phyloP scores from a whole-genome alignment of 306 rosid species.

The Nissolia schottii region DNA sequence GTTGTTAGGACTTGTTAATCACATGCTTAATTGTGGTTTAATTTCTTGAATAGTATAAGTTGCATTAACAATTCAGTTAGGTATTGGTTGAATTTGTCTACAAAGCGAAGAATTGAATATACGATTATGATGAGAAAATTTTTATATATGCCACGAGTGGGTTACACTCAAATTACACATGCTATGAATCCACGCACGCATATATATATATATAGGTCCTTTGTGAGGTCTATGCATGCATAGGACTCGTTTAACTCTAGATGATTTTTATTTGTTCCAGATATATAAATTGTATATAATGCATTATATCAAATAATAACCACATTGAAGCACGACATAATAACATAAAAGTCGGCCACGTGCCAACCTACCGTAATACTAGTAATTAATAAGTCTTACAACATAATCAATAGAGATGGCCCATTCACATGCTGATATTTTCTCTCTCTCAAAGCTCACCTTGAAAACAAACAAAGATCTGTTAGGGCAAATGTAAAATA shows the following conservation, averaged over 20 bases:
- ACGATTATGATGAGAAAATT: neutral
- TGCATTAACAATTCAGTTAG: neutral
- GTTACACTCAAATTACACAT: neutral
- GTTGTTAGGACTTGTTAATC: neutral
- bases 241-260: too few species aligned
- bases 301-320: neutral
- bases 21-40: neutral
- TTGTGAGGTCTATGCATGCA: too few species aligned
- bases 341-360: neutral
- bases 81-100: neutral
- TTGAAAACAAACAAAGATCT: too few species aligned
- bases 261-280: too few species aligned
- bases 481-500: neutral
- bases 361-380: neutral
- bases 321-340: neutral
- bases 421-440: neutral
- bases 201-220: too few species aligned
- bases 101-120: neutral
- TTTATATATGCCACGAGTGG: neutral
- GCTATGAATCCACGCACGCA: neutral
- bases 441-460: neutral
- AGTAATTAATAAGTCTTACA: neutral
- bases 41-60: neutral
- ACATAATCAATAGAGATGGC: neutral
- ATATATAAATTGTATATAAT: too few species aligned